Evolutionary conservation across 352 stramenopile genomes (phyloP).

Genomic region (Phytopythium delawarense): DNA sequence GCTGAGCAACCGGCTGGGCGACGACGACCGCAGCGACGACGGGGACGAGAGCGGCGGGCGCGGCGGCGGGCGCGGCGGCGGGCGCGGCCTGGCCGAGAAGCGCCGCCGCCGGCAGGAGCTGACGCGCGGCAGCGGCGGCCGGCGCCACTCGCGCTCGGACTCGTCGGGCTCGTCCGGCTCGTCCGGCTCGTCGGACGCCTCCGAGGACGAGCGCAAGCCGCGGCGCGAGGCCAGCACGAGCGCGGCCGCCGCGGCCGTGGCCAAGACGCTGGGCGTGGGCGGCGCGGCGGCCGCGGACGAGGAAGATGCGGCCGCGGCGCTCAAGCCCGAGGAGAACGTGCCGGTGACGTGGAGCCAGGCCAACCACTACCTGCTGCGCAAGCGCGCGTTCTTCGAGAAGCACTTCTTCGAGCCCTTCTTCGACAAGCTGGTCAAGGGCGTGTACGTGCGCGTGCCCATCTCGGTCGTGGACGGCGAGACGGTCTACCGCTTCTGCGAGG

Average conservation of each 20-base stretch:
- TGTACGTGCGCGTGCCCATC: constrained; percentile 74
- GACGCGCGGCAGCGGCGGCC: constrained; percentile 36
- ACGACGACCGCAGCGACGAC: constrained; percentile 49
- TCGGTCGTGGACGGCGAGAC: constrained; percentile 67
- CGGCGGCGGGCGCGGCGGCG: constrained; percentile 19
- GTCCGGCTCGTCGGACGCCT: constrained; percentile 29
- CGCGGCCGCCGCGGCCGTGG: constrained; percentile 20
- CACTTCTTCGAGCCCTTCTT: constrained; percentile 87
- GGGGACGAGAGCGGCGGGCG: constrained; percentile 24
- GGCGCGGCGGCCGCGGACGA: constrained; percentile 19
- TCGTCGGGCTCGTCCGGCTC: constrained; percentile 29
- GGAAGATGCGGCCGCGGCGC: constrained; percentile 37
- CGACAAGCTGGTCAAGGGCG: constrained; percentile 64
- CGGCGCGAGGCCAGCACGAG: constrained; percentile 17
- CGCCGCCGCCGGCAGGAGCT: constrained; percentile 71
- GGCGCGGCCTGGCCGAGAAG: constrained; percentile 70
- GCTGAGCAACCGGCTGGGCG: constrained; percentile 66
- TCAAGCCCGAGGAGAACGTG: constrained; percentile 59
- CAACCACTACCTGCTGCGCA: constrained; percentile 75
- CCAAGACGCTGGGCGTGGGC: constrained; percentile 15
- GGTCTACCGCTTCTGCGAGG: constrained; percentile 84
- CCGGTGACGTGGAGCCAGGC: constrained; percentile 72
- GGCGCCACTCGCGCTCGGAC: constrained; percentile 16
- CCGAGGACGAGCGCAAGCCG: constrained; percentile 38
- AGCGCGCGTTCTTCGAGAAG: constrained; percentile 78